Evolutionary conservation across 352 stramenopile species (phyloP), one percentile per base, ranked within the genome.

Genomic region (Globisporangium uncinulatum): DNA sequence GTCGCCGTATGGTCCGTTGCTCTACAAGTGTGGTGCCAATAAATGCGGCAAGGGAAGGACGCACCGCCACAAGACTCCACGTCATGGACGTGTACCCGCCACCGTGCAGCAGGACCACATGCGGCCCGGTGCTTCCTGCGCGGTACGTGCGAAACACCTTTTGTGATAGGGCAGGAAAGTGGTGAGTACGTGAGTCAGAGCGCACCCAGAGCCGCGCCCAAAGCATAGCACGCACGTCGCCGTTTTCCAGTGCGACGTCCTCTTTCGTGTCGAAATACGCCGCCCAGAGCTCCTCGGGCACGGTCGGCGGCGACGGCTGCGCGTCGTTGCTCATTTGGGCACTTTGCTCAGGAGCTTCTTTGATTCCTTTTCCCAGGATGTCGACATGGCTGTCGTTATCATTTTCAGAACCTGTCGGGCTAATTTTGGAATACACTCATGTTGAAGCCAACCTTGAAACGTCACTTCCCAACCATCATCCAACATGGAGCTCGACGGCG

Each of bases 81-180:
- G 84, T 94, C 73, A 96, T 88, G 51, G 79, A 89, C 21, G 82
- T 89, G 68, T 92, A 92, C 55, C 87, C 87, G 19, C 79, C 85
- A 42, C 87, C 87, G 57, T 96, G 87, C 45, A 96, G 69, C 55
- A 94, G 66, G 48, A 96, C 78, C 29, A 95, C 63, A 50, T 90
- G 73, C 17, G 85, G 82, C 9, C 85, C 85, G 39, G 74, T 46
- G 14, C 63, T 75, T 24, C 87, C 87, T 37, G 83, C 79, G 39
- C 67, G 67, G 63, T 95, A 96, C 51, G 86, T 80, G 31, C 83
- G 72, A 61, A 95, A 96, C 36, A 77, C 73, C 87, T 96, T 57
- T 29, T 29, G 24, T 29, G 24, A 13, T 32, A 37, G 1, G 10
- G 9, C 29, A 59, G 5, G 4, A 8, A 32, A 13, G 3, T 6